Evolutionary conservation across 345 rosid genomes (phyloP).

Genomic region (Pistacia vera): DNA sequence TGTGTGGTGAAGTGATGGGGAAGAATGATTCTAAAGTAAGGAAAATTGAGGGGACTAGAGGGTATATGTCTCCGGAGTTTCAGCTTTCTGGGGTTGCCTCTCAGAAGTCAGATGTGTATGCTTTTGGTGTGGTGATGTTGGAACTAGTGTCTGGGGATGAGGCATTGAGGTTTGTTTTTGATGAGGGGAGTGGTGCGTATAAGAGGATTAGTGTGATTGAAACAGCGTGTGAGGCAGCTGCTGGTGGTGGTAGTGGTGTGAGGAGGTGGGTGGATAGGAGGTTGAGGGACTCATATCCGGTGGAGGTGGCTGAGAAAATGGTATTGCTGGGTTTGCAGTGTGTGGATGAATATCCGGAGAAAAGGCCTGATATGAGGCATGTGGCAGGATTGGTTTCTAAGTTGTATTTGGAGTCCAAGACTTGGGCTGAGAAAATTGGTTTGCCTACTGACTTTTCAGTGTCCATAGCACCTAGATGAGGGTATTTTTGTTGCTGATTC

Average conservation of each 20-base stretch:
- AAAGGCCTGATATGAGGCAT: slow-evolving; percentile 57
- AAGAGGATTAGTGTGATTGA: slow-evolving; percentile 43
- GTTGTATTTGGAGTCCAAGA: slow-evolving; percentile 45
- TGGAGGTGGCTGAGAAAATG: slow-evolving; percentile 61
- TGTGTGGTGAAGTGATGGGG: slow-evolving; percentile 27
- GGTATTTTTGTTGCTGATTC: not conserved
- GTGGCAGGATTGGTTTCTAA: slow-evolving; percentile 43
- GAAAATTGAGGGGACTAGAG: slow-evolving; percentile 53
- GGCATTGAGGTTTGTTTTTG: slow-evolving; percentile 38
- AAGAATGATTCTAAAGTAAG: slow-evolving; percentile 19
- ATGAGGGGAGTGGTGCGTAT: slow-evolving; percentile 36
- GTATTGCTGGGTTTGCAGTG: slow-evolving; percentile 53
- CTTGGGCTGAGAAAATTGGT: slow-evolving; percentile 47
- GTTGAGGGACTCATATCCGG: slow-evolving; percentile 64
- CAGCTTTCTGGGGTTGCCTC: slow-evolving; percentile 35
- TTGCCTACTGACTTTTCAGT: slow-evolving; percentile 48
- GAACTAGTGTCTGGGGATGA: slow-evolving; percentile 56
- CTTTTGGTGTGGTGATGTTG: slow-evolving; percentile 55
- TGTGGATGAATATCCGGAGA: slow-evolving; percentile 44
- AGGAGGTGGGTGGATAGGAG: slow-evolving; percentile 65
- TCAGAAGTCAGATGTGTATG: slow-evolving; percentile 50
- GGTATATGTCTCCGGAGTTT: slow-evolving; percentile 64
- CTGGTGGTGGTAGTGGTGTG: slow-evolving; percentile 31
- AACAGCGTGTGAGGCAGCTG: slow-evolving; percentile 39
- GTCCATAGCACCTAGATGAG: slow-evolving; percentile 59